These are phyloP conservation scores for Stephanodiscus minutulus DNA, from an alignment of 108 stramenopile species.

Conservation along the genomic window DNA sequence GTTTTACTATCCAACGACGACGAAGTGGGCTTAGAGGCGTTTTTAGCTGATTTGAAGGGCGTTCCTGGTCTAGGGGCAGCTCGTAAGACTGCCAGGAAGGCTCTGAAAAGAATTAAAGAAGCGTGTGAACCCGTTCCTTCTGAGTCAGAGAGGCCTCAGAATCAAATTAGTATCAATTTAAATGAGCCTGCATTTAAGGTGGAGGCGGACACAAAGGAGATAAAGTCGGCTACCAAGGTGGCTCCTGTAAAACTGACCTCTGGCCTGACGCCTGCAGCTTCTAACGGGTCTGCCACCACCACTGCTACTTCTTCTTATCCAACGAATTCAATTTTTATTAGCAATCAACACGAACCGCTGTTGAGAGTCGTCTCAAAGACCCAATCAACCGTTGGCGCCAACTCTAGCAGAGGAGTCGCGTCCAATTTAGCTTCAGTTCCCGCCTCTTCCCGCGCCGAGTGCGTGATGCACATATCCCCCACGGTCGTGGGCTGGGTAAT, in stretches of 20 bases:
- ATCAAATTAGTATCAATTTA: constrained; percentile 4
- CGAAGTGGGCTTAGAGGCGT: constrained; percentile 71
- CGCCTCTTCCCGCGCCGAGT: constrained; percentile 55
- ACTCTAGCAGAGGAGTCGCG: constrained; percentile 19
- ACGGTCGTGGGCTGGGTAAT: constrained; percentile 89
- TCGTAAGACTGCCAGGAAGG: constrained; percentile 91
- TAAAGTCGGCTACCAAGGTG: constrained; percentile 1
- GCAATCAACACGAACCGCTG: constrained; percentile 48
- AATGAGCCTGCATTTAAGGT: neutral
- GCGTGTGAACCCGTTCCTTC: constrained; percentile 24
- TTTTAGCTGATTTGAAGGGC: constrained; percentile 77
- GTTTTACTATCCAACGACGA: constrained; percentile 61
- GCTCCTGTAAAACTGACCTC: constrained; percentile 12
- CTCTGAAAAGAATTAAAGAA: constrained; percentile 73
- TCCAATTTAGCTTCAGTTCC: constrained; percentile 24
- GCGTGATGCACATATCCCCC: constrained; percentile 73
- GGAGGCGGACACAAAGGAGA: constrained; percentile 21
- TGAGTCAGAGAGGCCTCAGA: constrained; percentile 32
- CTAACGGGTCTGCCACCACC: constrained; percentile 18
- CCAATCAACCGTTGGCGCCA: constrained; percentile 25
- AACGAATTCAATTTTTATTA: constrained; percentile 17
- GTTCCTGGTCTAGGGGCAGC: constrained; percentile 83
- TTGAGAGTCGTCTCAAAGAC: constrained; percentile 48
- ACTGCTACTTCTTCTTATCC: constrained; percentile 22
- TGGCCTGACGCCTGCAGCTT: constrained; percentile 22